These are phyloP conservation scores for Scheffersomyces amazonensis DNA, from an alignment of 805 yeast genomes.

Conservation along the genomic window DNA sequence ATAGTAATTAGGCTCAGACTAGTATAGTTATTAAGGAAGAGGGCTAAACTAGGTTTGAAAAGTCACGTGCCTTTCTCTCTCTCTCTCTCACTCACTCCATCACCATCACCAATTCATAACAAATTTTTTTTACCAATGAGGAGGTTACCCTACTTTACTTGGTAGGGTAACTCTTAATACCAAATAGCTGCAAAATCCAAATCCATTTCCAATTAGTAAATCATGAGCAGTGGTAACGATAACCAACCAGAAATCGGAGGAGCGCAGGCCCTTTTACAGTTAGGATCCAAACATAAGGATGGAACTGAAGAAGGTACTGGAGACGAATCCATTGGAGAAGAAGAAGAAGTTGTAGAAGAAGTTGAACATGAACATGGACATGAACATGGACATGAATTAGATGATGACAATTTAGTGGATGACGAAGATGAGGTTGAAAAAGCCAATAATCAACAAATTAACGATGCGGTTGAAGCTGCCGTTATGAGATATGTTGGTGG, in stretches of 20 bases:
- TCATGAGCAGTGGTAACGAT: conserved; percentile 7
- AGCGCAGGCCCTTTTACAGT: conserved; percentile 42
- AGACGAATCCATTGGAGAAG: conserved; percentile 6
- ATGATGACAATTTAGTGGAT: conserved; percentile 3
- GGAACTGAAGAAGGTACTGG: conserved; percentile 6
- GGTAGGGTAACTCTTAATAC: neutral
- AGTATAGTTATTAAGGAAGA: no score
- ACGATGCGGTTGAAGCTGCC: conserved; percentile 71
- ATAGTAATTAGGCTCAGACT: no score
- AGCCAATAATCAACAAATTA: conserved; percentile 36
- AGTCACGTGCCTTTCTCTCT: no score
- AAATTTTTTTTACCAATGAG: neutral
- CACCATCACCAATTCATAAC: no score
- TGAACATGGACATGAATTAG: neutral
- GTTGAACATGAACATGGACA: neutral
- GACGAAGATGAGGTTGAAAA: conserved; percentile 18
- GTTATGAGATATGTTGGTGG: conserved; percentile 73
- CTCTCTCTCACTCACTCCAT: no score
- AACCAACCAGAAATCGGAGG: conserved; percentile 43
- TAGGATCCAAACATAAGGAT: conserved; percentile 26
- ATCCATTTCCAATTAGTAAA: no score
- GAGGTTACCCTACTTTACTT: conserved; percentile 4
- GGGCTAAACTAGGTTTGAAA: no score
- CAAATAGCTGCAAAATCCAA: neutral
- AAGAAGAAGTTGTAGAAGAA: conserved; percentile 1